These are phyloP conservation scores for Tillandsia leiboldiana DNA, from an alignment of 176 grass and related monocot genomes.

Conservation along the genomic window DNA sequence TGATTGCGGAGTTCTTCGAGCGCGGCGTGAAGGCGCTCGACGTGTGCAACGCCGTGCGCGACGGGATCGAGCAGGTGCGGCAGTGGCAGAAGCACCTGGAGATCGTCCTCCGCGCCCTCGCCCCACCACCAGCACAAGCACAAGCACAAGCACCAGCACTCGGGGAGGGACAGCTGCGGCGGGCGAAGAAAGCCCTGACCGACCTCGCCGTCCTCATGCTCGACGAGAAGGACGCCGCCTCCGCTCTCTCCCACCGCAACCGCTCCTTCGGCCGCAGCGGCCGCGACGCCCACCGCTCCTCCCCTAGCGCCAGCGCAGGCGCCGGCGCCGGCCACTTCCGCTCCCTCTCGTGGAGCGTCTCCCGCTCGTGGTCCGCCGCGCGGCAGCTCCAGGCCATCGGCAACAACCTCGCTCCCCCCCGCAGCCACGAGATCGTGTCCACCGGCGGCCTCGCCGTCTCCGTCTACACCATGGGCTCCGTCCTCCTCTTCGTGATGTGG, in stretches of 20 bases:
- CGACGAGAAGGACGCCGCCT: conserved; percentile 55
- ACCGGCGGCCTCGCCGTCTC: conserved; percentile 36
- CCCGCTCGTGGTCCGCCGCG: conserved; percentile 79
- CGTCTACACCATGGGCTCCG: conserved; percentile 56
- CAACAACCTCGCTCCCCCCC: conserved; percentile 44
- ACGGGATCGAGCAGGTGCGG: conserved; percentile 61
- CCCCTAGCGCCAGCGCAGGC: conserved; percentile 11
- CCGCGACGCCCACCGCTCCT: conserved; percentile 19
- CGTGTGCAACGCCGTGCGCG: conserved; percentile 79
- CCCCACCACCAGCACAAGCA: conserved; percentile 10
- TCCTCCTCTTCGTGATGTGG: conserved; percentile 75
- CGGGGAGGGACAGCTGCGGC: conserved; percentile 64
- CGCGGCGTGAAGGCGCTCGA: conserved; percentile 87
- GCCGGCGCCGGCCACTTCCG: conserved; percentile 56
- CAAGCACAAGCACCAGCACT: not conserved
- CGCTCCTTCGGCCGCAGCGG: conserved; percentile 81
- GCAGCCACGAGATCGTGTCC: conserved; percentile 39
- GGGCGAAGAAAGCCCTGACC: conserved; percentile 57
- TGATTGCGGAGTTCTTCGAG: conserved; percentile 56
- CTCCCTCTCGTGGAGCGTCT: conserved; percentile 93
- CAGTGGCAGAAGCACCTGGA: conserved; percentile 75
- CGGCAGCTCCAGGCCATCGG: conserved; percentile 78
- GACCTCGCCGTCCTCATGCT: conserved; percentile 73
- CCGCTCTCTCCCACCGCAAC: conserved; percentile 62
- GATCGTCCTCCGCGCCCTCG: conserved; percentile 44